phyloP scores from a whole-genome alignment of 495 filamentous ascomycete genomes.

The Penicillium steckii region DNA sequence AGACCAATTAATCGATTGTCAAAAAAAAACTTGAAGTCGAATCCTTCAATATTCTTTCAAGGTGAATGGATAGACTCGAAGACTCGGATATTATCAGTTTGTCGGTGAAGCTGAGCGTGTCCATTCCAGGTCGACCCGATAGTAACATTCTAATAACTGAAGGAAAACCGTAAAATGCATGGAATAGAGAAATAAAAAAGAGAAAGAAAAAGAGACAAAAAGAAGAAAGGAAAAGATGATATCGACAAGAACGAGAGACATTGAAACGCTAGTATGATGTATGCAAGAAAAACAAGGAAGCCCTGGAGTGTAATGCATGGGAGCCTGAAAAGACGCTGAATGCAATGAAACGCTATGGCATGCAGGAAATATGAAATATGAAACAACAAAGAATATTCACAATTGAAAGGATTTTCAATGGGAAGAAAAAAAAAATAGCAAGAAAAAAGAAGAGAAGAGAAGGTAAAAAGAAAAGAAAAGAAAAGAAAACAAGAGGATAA shows the following conservation, averaged over 20 bases:
- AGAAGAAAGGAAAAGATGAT: conserved; percentile 2
- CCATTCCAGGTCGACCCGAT: background rate
- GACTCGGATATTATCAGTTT: too few species aligned
- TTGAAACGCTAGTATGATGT: background rate
- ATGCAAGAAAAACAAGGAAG: background rate
- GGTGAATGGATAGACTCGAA: too few species aligned
- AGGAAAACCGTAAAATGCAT: conserved; percentile 1
- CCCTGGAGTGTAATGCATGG: background rate
- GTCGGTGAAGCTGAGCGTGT: too few species aligned
- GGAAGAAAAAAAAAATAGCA: background rate
- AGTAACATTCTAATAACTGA: background rate
- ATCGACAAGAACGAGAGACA: background rate
- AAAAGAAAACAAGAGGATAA: conserved; percentile 8
- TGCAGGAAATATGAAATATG: conserved; percentile 1
- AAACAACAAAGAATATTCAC: conserved; percentile 6
- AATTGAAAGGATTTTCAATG: conserved; percentile 1
- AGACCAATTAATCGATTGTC: too few species aligned
- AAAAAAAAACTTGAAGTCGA: too few species aligned
- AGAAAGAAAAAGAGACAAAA: background rate
- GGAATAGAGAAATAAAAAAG: background rate
- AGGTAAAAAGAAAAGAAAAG: background rate
- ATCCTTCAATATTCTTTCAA: too few species aligned
- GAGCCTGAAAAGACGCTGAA: conserved; percentile 5
- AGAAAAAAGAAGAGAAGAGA: conserved; percentile 1
- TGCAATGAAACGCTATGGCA: conserved; percentile 22